Evolutionary conservation across 345 rosid genomes (phyloP).

Genomic region (Triadica sebifera): DNA sequence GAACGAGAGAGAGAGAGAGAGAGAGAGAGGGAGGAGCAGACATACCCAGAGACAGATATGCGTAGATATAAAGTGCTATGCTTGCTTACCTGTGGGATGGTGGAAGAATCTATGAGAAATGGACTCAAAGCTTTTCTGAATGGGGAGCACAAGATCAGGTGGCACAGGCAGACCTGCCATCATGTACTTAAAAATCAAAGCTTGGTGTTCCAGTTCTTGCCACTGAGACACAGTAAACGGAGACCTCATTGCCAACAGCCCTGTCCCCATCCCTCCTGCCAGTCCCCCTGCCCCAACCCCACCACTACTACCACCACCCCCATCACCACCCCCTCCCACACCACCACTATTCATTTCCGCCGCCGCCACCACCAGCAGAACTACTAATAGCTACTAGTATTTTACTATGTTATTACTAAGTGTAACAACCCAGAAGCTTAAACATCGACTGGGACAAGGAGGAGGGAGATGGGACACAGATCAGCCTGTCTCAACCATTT

Average conservation of each 20-base stretch:
- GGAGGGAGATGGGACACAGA: constrained; percentile 34
- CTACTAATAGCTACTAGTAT: background rate
- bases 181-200: constrained; percentile 60
- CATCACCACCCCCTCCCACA: constrained; percentile 1
- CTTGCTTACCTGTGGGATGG: constrained; percentile 43
- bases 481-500: constrained; percentile 33
- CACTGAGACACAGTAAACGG: constrained; percentile 57
- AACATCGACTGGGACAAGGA: constrained; percentile 22
- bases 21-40: background rate
- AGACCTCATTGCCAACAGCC: constrained; percentile 38
- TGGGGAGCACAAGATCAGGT: constrained; percentile 52
- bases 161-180: constrained; percentile 58
- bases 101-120: constrained; percentile 49
- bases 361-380: background rate
- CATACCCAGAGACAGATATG: no score
- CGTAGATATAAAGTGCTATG: no score
- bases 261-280: constrained; percentile 22
- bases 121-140: constrained; percentile 51
- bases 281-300: constrained; percentile 16
- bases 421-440: constrained; percentile 13
- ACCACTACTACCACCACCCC: constrained; percentile 27
- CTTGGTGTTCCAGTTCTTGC: constrained; percentile 64
- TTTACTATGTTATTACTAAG: background rate
- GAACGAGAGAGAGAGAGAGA: background rate
- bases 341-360: background rate